Evolutionary conservation across 345 rosid genomes (phyloP), one percentile per base, ranked within the genome.

Genomic region (Adansonia digitata): DNA sequence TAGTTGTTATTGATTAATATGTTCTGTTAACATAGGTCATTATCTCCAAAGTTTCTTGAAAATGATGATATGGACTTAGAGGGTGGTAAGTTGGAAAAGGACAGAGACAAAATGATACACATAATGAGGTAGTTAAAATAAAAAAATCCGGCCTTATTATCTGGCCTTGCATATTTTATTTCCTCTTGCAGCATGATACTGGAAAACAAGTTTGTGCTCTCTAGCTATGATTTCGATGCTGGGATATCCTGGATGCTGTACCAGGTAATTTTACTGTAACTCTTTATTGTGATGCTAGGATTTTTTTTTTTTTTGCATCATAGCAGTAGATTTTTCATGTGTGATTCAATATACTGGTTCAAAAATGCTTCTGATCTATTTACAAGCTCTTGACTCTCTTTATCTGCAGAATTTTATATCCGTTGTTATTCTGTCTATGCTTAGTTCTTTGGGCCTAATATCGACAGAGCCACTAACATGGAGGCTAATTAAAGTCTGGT

Each of bases 151-250:
- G 97, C 98, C 73, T 85, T 95, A 79, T 75, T 91, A 69, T 84
- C 98, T 2, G 97, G 98, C 80, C 84, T 90, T 75, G 97, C 99
- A 43, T 95, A 95, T 74, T 93, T 98, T 85, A 71, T 91, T 72
- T 93, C 98, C 42, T 95, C 99, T 77, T 95, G 99, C 84, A 88
- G 98, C 70, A 95, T 95, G 99, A 95, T 95, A 75, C 86, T 95
- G 62, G 94, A 89, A 48, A 95, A 93, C 88, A 95, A 95, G 78
- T 87, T 84, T 83, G 98, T 95, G 73, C 98, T 95, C 77, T 95
- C 98, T 74, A 84, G 96, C 82, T 93, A 95, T 87, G 83, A 85
- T 79, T 95, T 95, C 77, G 90, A 89, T 76, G 99, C 99, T 77
- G 98, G 97, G 71, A 93, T 95, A 79, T 90, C 90, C 51, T 85